These are phyloP conservation scores for Nakazawaea holstii DNA, from an alignment of 805 yeast genomes.

Conservation along the genomic window DNA sequence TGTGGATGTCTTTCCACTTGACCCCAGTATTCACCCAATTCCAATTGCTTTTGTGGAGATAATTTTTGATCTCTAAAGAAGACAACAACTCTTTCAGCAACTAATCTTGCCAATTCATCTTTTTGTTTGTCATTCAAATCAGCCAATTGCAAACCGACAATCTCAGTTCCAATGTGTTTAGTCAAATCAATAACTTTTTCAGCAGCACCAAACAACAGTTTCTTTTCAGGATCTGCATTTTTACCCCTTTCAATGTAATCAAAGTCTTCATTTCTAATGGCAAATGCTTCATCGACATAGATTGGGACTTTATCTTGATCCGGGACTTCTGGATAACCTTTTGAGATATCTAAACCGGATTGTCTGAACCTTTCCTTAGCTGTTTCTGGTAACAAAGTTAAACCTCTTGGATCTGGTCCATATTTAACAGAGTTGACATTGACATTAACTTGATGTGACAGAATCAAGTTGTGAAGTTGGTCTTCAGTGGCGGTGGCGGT, in stretches of 20 bases:
- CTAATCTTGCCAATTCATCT: constrained; percentile 41
- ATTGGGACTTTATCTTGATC: constrained; percentile 20
- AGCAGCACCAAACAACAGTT: constrained; percentile 35
- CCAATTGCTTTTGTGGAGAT: constrained; percentile 33
- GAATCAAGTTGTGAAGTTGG: not conserved
- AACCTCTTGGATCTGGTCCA: constrained; percentile 14
- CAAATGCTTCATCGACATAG: constrained; percentile 28
- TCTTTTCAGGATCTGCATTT: constrained; percentile 23
- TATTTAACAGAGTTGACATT: not conserved
- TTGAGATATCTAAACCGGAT: constrained; percentile 24
- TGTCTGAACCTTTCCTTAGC: constrained; percentile 25
- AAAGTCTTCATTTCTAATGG: constrained; percentile 21
- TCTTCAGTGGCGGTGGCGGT: not conserved
- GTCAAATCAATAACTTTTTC: constrained; percentile 34
- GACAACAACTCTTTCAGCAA: constrained; percentile 48
- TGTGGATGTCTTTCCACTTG: constrained; percentile 34
- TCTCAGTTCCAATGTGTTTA: constrained; percentile 38
- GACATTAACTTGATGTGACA: not conserved
- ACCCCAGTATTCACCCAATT: constrained; percentile 37
- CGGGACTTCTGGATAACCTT: constrained; percentile 31
- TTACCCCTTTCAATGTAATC: constrained; percentile 21
- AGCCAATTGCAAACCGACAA: constrained; percentile 36
- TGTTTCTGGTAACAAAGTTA: constrained; percentile 18
- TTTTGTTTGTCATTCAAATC: constrained; percentile 36
- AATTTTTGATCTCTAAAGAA: constrained; percentile 38